Evolutionary conservation across 2,329 filamentous ascomycete species (phyloP).

Genomic region (Dactylellina leptospora): DNA sequence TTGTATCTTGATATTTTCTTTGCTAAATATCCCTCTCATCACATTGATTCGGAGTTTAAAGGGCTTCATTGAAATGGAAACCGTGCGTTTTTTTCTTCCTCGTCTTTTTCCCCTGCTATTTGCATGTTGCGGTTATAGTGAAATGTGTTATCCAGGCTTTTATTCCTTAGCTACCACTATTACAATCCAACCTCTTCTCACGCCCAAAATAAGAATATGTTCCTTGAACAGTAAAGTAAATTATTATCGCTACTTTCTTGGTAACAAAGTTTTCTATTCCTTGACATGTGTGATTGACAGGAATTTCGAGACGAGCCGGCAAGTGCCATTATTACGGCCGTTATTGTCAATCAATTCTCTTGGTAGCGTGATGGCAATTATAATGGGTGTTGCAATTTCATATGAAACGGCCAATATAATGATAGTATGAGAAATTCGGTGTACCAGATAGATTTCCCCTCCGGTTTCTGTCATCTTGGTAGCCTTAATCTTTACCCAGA

Average conservation of each 20-base stretch:
- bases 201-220: background rate
- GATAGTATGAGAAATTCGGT: too few relatives aligned
- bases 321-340: too few relatives aligned
- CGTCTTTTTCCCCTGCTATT: constrained; percentile 7
- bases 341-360: too few relatives aligned
- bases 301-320: too few relatives aligned
- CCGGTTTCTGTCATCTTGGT: constrained; percentile 4
- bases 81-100: constrained; percentile 21
- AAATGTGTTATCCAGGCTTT: background rate
- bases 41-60: constrained; percentile 53
- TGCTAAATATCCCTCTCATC: constrained; percentile 29
- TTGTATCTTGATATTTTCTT: background rate
- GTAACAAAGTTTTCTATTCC: too few relatives aligned
- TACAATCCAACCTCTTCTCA: background rate
- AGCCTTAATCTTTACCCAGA: constrained; percentile 19
- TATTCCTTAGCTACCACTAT: background rate
- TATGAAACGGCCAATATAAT: too few relatives aligned
- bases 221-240: too few relatives aligned
- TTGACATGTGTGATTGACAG: too few relatives aligned
- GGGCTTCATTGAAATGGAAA: constrained; percentile 49
- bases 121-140: constrained; percentile 29
- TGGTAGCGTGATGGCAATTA: too few relatives aligned
- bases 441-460: too few relatives aligned
- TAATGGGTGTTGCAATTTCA: too few relatives aligned
- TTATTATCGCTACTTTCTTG: too few relatives aligned